Evolutionary conservation across 495 filamentous ascomycete genomes (phyloP).

Genomic region (Extremus antarcticus): DNA sequence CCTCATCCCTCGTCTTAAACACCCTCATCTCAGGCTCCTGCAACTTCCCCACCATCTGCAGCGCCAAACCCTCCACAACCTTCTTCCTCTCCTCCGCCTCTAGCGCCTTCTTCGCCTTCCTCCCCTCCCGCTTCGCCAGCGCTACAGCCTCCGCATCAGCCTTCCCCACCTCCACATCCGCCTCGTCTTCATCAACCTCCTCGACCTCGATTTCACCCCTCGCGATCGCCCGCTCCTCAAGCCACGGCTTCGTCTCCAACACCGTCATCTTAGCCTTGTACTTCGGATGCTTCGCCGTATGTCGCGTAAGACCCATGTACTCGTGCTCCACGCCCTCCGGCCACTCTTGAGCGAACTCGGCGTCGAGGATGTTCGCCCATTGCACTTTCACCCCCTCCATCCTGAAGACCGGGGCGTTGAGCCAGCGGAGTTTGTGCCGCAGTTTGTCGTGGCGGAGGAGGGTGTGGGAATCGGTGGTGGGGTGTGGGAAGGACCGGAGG

Average conservation of each 20-base stretch:
- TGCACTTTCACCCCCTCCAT: constrained; percentile 13
- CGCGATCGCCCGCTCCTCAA: neutral
- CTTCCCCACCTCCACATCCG: neutral
- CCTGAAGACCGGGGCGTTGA: constrained; percentile 4
- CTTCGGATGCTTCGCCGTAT: neutral
- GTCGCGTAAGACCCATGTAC: neutral
- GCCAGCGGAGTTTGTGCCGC: neutral
- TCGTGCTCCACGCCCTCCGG: constrained; percentile 14
- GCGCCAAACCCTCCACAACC: neutral
- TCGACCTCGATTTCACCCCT: neutral
- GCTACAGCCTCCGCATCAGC: neutral
- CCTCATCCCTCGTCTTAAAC: neutral
- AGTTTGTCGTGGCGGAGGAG: constrained; percentile 8
- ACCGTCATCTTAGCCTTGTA: neutral
- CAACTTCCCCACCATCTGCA: neutral
- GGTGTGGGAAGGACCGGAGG: constrained; percentile 12
- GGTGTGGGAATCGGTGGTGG: neutral
- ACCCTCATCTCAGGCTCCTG: neutral
- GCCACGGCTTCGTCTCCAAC: neutral
- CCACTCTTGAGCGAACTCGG: constrained; percentile 19
- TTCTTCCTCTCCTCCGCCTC: neutral
- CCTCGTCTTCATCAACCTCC: neutral
- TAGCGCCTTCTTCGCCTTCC: neutral
- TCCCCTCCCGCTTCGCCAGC: neutral
- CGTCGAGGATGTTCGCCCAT: constrained; percentile 21